These are phyloP conservation scores for Linanthus parryae DNA, from an alignment of 148 eudicot species.

Conservation along the genomic window DNA sequence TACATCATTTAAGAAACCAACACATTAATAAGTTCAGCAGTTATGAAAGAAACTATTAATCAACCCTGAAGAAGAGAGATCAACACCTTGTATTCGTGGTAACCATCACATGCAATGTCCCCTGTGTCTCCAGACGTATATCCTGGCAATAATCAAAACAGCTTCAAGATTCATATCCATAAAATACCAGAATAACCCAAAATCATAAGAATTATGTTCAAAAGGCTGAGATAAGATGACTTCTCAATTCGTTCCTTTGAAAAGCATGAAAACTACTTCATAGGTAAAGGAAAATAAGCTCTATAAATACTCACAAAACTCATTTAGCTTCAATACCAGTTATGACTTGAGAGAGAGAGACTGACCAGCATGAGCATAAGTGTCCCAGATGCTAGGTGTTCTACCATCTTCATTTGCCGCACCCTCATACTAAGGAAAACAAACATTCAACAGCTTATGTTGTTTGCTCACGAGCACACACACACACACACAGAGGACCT, in stretches of 20 bases:
- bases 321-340: too few species aligned
- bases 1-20: not conserved
- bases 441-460: not conserved
- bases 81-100: conserved; percentile 62
- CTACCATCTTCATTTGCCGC: conserved; percentile 41
- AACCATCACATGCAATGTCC: conserved; percentile 47
- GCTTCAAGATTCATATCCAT: too few species aligned
- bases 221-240: too few species aligned
- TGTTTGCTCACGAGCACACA: not conserved
- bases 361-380: conserved; percentile 32
- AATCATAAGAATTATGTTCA: too few species aligned
- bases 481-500: conserved; percentile 16
- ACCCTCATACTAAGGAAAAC: conserved; percentile 29
- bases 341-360: too few species aligned
- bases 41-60: too few species aligned
- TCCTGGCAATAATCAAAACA: too few species aligned
- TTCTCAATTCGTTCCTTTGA: too few species aligned
- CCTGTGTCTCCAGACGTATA: conserved; percentile 21
- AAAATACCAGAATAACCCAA: not conserved
- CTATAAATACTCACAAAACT: too few species aligned
- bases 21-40: too few species aligned
- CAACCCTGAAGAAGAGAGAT: not conserved
- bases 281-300: too few species aligned
- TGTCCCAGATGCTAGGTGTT: conserved; percentile 32
- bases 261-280: not conserved